A percentile compares a stretch with the other conserved stretches of the same genome.
These are phyloP conservation scores for Vanderwaltozyma yarrowii DNA, from an alignment of 805 yeast species.

Conservation along the genomic window DNA sequence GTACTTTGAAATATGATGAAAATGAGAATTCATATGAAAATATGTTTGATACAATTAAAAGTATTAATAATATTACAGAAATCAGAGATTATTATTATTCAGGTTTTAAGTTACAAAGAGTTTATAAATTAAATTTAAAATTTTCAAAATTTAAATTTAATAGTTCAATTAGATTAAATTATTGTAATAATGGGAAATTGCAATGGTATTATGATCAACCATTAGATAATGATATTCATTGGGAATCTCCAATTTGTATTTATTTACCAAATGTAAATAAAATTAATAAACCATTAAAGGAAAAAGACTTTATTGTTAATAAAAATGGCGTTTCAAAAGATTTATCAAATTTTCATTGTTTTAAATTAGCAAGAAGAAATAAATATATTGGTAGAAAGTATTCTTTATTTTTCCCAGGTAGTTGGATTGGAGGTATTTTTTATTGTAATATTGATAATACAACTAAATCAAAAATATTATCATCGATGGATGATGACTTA, in stretches of 20 bases:
- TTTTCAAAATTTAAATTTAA: conserved; percentile 28
- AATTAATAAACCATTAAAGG: not conserved
- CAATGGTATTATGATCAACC: conserved; percentile 33
- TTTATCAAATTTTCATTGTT: conserved; percentile 32
- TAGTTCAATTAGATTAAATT: conserved; percentile 38
- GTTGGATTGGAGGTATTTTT: conserved; percentile 57
- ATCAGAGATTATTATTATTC: conserved; percentile 11
- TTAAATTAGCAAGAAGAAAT: conserved; percentile 48
- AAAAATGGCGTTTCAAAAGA: conserved; percentile 3
- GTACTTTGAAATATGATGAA: conserved; percentile 13
- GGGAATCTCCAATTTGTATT: conserved; percentile 41
- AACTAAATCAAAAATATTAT: conserved; percentile 14
- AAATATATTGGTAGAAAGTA: conserved; percentile 38
- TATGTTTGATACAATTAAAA: conserved; percentile 10
- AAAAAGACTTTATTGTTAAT: not conserved
- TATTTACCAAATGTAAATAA: conserved; percentile 1
- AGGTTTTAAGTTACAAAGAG: conserved; percentile 47
- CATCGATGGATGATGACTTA: not conserved
- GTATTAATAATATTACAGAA: conserved; percentile 6
- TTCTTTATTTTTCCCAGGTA: conserved; percentile 42
- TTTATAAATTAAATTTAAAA: conserved; percentile 32
- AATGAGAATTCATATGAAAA: conserved; percentile 9
- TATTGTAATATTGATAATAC: conserved; percentile 34
- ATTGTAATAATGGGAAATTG: conserved; percentile 42
- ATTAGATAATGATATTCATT: conserved; percentile 34